These are phyloP conservation scores for Laguncularia racemosa DNA, from an alignment of 345 rosid genomes.

Conservation along the genomic window DNA sequence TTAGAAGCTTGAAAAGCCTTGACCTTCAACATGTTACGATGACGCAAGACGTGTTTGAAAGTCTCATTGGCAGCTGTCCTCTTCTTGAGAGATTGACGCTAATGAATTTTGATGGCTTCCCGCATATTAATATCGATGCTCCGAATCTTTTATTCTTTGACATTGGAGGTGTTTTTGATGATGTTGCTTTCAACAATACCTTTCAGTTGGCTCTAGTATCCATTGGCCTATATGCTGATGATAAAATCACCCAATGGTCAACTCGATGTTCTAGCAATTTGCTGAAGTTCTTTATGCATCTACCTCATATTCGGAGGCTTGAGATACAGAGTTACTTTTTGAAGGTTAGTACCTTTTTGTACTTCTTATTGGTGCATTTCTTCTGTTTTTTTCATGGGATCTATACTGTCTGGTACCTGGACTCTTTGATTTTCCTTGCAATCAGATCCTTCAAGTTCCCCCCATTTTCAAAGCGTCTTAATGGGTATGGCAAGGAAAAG, in stretches of 20 bases:
- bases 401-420: background rate
- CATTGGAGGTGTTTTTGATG: constrained; percentile 50
- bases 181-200: constrained; percentile 37
- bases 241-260: constrained; percentile 19
- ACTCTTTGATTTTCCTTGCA: background rate
- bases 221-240: constrained; percentile 45
- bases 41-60: constrained; percentile 47
- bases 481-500: too few species aligned
- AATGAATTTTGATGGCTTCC: constrained; percentile 58
- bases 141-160: constrained; percentile 63
- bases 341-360: constrained; percentile 30
- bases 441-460: too few species aligned
- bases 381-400: background rate
- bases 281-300: constrained; percentile 50
- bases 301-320: constrained; percentile 59
- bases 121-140: constrained; percentile 47
- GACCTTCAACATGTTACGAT: constrained; percentile 65
- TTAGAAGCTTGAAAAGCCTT: constrained; percentile 54
- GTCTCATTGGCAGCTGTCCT: constrained; percentile 43
- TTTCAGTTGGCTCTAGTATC: constrained; percentile 37
- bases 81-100: constrained; percentile 54
- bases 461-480: too few species aligned
- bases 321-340: constrained; percentile 64
- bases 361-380: background rate
- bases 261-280: constrained; percentile 35